Conservation (phyloP, 2,329 filamentous ascomycete genomes). For the Penicillium polonicum region DNA sequence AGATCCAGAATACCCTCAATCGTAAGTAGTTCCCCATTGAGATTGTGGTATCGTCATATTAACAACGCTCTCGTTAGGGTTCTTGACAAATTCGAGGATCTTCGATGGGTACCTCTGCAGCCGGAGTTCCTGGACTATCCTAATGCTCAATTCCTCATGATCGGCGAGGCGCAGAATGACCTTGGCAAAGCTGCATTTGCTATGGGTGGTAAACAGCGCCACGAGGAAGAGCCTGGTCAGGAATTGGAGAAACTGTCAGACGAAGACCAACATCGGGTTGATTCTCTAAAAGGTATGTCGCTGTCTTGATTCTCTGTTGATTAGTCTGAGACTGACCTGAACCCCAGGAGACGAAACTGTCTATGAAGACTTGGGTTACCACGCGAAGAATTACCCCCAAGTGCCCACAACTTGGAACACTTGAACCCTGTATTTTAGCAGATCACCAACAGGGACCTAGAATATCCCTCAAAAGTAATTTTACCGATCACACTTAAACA, state of each 20-base stretch:
- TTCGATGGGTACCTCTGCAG: conserved; percentile 72
- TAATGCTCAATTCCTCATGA: conserved; percentile 74
- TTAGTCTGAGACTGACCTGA: conserved; percentile 4
- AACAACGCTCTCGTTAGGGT: conserved; percentile 49
- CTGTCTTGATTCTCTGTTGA: background rate
- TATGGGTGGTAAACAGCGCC: conserved; percentile 49
- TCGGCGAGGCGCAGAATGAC: conserved; percentile 56
- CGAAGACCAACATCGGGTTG: conserved; percentile 69
- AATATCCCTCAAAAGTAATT: background rate
- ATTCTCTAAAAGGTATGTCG: conserved; percentile 53
- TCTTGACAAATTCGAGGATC: conserved; percentile 66
- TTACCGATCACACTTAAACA: background rate
- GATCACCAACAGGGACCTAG: background rate
- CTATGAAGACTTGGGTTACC: conserved; percentile 59
- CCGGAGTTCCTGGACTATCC: conserved; percentile 73
- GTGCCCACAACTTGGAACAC: conserved; percentile 61
- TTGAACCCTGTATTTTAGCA: background rate
- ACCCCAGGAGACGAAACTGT: conserved; percentile 57
- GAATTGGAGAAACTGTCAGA: conserved; percentile 73
- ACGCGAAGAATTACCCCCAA: conserved; percentile 63
- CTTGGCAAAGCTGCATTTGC: conserved; percentile 38
- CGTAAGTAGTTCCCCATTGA: conserved; percentile 48
- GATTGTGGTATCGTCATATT: background rate
- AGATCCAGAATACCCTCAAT: conserved; percentile 66
- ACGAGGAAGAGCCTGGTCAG: conserved; percentile 64